Base-by-base conservation (phyloP, 225 moss, liverwort and hornwort genomes). In the Marchantia paleacea region DNA sequence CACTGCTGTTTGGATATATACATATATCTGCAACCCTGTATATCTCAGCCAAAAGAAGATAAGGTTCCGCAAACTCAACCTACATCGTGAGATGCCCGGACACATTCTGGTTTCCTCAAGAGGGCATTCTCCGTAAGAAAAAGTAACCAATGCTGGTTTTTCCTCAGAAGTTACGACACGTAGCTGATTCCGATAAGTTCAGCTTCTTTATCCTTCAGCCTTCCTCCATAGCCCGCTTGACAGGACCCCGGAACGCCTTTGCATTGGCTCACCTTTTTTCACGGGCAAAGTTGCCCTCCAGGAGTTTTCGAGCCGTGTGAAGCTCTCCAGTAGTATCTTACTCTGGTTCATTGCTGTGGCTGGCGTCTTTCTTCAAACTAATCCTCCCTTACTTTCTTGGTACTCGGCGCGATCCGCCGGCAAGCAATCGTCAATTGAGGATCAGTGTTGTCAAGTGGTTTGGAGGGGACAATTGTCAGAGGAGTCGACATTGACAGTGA, bases 141-240 rank as follows among this genome's bases (percentile, higher is more conserved):
- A 53, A 79, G 75, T 79, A 60, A 80, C 75, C 61, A 76, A 76
- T 76, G 76, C 60, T 47, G 83, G 79, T 70, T 12, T 75, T 18
- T 67, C 20, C 60, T 25, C 69, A 75, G 79, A 70, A 51, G 75
- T 69, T 75, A 51, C 67, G 53, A 83, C 61, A 18, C 66, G 48
- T 79, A 76, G 30, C 62, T 61, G 28, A 52, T 64, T 29, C 28
- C 31, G 76, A 31, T 10, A 48, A 31, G 47, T 61, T 10, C 76
- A 62, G 76, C 58, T 61, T 58, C 47, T 49, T 61, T 62, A 13
- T 3, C 57, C 12, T 14, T 14, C 25, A 22, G 15, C 60, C 60
- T 76, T 39, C 48, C 8, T 39, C 48, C 8, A 52, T 73, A 12
- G 14, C 29, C 76, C 53, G 60, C 30, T 48, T 62, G 53, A 25